These are phyloP conservation scores for Zea luxurians DNA, from an alignment of 176 grass and related monocot species.

Conservation along the genomic window DNA sequence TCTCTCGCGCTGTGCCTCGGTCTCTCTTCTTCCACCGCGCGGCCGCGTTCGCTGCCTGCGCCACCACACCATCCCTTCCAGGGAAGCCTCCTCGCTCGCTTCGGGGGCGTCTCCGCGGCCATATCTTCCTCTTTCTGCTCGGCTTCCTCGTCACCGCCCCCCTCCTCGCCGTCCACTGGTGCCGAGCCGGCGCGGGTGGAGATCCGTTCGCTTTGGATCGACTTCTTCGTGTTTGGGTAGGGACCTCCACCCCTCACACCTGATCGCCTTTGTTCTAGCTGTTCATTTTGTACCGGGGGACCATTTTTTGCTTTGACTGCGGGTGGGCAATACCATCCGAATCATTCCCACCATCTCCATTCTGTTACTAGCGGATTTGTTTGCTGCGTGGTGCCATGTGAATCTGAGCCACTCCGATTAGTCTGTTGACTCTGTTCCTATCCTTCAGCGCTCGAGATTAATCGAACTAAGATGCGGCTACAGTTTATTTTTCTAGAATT, in stretches of 20 bases:
- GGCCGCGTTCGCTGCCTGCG: constrained; percentile 13
- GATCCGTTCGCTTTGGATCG: not conserved
- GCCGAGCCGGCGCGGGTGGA: not conserved
- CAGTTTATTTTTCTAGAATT: not conserved
- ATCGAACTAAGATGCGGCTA: not conserved
- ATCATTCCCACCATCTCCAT: not conserved
- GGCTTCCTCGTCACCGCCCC: not conserved
- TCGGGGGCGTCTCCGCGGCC: not conserved
- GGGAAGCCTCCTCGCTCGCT: not conserved
- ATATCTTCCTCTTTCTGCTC: not conserved
- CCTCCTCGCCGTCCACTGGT: not conserved
- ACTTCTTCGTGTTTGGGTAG: not conserved
- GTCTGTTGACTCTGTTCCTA: not conserved
- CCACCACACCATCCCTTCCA: not conserved
- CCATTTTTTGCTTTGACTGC: constrained; percentile 15
- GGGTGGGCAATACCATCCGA: not conserved
- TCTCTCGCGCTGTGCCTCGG: not conserved
- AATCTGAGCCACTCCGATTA: not conserved
- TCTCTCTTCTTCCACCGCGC: constrained; percentile 2
- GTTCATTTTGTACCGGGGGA: not conserved
- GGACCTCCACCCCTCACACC: too few relatives aligned
- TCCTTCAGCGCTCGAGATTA: not conserved
- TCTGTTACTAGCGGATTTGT: not conserved
- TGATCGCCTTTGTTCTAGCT: not conserved
- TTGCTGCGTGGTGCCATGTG: not conserved